These are phyloP conservation scores for Pouteria campechiana DNA, from an alignment of 179 eudicot genomes.

Conservation along the genomic window DNA sequence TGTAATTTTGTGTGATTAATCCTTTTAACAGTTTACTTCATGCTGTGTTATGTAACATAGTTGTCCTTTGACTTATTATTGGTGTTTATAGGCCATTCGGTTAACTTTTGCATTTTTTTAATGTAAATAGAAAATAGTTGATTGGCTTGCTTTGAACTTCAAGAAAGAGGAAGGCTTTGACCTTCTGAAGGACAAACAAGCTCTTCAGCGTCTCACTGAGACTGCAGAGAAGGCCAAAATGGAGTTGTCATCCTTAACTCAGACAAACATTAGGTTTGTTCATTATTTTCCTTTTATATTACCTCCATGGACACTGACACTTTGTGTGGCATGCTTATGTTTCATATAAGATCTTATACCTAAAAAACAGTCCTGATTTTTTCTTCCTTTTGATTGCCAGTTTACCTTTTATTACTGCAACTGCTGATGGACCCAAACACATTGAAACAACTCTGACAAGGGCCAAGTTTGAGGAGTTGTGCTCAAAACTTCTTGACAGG, in stretches of 20 bases:
- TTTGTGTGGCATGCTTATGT: no score
- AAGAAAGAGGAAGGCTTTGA: conserved; percentile 41
- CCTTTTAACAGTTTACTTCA: no score
- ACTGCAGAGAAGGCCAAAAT: conserved; percentile 58
- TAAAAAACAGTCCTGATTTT: no score
- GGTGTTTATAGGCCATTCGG: no score
- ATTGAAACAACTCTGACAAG: conserved; percentile 37
- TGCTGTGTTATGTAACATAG: no score
- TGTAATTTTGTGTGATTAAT: no score
- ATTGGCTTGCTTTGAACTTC: conserved; percentile 38
- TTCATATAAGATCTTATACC: no score
- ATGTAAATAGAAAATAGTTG: conserved; percentile 47
- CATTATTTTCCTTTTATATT: neutral
- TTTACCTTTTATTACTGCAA: conserved; percentile 41
- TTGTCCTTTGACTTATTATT: no score
- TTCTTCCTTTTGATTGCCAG: no score
- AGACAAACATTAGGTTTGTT: conserved; percentile 35
- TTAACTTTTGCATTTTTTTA: no score
- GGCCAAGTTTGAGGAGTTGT: conserved; percentile 36
- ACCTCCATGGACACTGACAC: no score
- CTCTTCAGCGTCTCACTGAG: conserved; percentile 52
- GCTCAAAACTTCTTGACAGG: conserved; percentile 46
- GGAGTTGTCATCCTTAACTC: conserved; percentile 46
- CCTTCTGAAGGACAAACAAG: conserved; percentile 44
- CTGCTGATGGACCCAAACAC: conserved; percentile 45